Percentiles rank a stretch among this genome's conserved stretches.
Conservation (phyloP, 2,329 filamentous ascomycete species). For the Fusarium succisae region DNA sequence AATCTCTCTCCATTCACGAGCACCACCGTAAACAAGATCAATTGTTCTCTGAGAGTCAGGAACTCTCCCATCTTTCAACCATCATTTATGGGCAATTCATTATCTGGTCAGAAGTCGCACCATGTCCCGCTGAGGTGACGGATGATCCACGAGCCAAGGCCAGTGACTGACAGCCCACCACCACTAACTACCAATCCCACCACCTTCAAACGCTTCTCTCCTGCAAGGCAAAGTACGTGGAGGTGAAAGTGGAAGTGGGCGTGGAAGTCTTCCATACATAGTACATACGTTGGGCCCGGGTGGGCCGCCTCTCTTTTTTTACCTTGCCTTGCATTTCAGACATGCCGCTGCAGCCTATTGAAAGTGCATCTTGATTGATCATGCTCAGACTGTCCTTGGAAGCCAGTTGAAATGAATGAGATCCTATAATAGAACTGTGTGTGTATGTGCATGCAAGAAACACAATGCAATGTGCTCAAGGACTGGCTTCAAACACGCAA, state of each 20-base stretch:
- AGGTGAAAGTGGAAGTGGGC: not conserved
- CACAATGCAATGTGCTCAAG: not conserved
- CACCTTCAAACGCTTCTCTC: conserved; percentile 10
- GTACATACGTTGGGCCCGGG: not conserved
- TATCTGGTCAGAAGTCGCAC: conserved; percentile 2
- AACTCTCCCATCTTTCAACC: not conserved
- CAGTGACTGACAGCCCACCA: conserved; percentile 28
- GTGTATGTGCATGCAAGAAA: not conserved
- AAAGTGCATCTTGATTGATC: not conserved
- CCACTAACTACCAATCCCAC: conserved; percentile 1
- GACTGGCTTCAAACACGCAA: not conserved
- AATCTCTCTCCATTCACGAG: not conserved
- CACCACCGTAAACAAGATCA: not conserved
- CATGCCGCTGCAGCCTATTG: conserved; percentile 26
- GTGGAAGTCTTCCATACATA: conserved; percentile 4
- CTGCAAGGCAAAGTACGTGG: not conserved
- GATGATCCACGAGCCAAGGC: conserved; percentile 18
- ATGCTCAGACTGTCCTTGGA: not conserved
- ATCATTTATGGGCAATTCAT: not conserved
- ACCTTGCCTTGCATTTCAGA: conserved; percentile 22
- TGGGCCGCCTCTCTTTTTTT: conserved; percentile 2
- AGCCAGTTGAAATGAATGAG: not conserved
- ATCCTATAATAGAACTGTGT: not conserved
- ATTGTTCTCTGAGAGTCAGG: not conserved
- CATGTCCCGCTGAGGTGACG: conserved; percentile 20